Evolutionary conservation across 306 rosid genomes (phyloP).

Genomic region (Lagenaria siceraria): DNA sequence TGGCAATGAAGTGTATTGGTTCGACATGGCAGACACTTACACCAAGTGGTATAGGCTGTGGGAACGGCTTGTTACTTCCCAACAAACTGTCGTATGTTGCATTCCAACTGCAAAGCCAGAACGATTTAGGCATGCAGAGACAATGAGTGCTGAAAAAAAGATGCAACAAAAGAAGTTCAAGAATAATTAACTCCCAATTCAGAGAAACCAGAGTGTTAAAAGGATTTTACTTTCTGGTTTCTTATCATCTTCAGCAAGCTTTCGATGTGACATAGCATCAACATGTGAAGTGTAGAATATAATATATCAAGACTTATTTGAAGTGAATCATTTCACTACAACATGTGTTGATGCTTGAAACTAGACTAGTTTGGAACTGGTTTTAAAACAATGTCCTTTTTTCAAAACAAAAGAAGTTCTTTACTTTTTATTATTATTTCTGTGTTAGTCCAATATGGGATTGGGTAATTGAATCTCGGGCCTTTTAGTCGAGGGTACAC

Average conservation of each 20-base stretch:
- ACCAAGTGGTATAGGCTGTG: conserved; percentile 64
- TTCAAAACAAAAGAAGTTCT: neutral
- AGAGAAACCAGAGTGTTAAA: neutral
- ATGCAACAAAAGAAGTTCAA: conserved; percentile 20
- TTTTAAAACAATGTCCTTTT: neutral
- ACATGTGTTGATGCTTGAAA: neutral
- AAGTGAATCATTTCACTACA: neutral
- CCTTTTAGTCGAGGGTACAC: too few species aligned
- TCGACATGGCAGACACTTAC: conserved; percentile 31
- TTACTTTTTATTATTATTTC: too few species aligned
- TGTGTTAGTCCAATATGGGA: too few species aligned
- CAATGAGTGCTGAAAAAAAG: conserved; percentile 41
- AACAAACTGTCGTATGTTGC: conserved; percentile 73
- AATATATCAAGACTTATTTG: neutral
- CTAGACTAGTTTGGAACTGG: neutral
- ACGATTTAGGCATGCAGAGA: conserved; percentile 36
- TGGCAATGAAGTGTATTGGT: neutral
- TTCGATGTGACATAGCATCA: neutral
- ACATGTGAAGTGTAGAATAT: neutral
- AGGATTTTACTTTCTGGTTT: neutral
- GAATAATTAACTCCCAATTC: conserved; percentile 19
- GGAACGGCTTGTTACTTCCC: conserved; percentile 77
- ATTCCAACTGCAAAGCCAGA: conserved; percentile 87
- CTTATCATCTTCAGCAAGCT: neutral
- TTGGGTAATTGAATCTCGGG: too few species aligned